Evolutionary conservation across 2,329 filamentous ascomycete species (phyloP), one percentile per base, ranked within the genome.

Genomic region (Laburnicola sp.): DNA sequence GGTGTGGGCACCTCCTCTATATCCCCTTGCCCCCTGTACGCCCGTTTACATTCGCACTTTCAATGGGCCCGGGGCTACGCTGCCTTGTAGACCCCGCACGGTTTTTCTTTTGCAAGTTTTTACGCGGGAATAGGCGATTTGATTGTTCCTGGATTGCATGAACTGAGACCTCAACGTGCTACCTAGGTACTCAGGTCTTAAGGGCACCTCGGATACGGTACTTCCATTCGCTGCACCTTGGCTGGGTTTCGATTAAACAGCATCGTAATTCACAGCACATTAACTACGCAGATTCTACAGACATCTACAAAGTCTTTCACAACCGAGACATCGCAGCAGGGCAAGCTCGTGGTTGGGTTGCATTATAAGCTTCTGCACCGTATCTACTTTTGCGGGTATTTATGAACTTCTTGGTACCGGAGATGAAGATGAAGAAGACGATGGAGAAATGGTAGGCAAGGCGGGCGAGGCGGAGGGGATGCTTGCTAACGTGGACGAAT

Each of bases 381-480:
- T 89, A 11, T 91, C 91, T 76, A 91, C 91, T 88, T 76, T 91
- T 4, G 81, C 80, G 44, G 88, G 88, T 39, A 80, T 82, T 88
- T 34, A 82, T 83, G 2, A 84, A 85, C 0, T 74, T 91, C 5
- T 74, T 91, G 26, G 84, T 91, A 30, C 87, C 87, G 0, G 89
- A 91, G 74, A 91, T 86, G 0, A 91, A 87, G n/a, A n/a, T n/a
- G 75, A 81, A 86, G 1, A 79, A 85, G 70, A 91, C 88, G 0
- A 76, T 94, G 36, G 89, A 91, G 68, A 82, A 86, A 57, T 74
- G 90, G n/a, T n/a, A n/a, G n/a, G n/a, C n/a, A n/a, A n/a, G 21
- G 81, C 85, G 0, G 86, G 85, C 1, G 87, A 90, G 69, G 76
- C 82, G 2, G 80, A 83, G 2, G 85, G 84, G 8, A 86, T 75